These are phyloP conservation scores for Pelargonium citronellum DNA, from an alignment of 441 rosid genomes.

Conservation along the genomic window DNA sequence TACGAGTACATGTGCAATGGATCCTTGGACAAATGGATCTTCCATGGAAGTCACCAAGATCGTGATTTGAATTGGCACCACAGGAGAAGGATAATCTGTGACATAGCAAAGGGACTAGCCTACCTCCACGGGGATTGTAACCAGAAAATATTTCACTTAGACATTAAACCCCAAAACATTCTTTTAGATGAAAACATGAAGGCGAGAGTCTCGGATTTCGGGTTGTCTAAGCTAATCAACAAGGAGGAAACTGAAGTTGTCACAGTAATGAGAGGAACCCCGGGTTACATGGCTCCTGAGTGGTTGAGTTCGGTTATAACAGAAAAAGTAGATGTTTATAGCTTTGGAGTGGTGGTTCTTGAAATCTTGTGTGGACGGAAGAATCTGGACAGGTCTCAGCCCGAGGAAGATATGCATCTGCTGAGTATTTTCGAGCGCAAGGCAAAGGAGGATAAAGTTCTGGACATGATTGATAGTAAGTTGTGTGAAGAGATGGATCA, in stretches of 20 bases:
- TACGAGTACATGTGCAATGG: conserved; percentile 21
- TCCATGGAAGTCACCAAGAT: background rate
- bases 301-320: conserved; percentile 12
- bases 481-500: background rate
- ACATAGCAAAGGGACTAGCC: conserved; percentile 10
- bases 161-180: conserved; percentile 19
- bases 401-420: background rate
- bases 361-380: background rate
- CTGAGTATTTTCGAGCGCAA: background rate
- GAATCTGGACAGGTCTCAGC: background rate
- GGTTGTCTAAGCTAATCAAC: conserved; percentile 11
- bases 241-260: conserved; percentile 13
- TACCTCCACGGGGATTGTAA: conserved; percentile 16
- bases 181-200: conserved; percentile 17
- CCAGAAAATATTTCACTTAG: conserved; percentile 18
- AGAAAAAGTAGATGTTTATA: conserved; percentile 9
- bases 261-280: conserved; percentile 13
- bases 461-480: background rate
- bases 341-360: background rate
- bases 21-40: conserved; percentile 19
- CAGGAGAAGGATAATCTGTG: conserved; percentile 10
- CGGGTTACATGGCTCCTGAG: conserved; percentile 25
- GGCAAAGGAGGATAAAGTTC: background rate
- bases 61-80: conserved; percentile 11
- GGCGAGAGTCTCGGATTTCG: conserved; percentile 18